These are phyloP conservation scores for Phytophthora pistaciae DNA, from an alignment of 352 stramenopile species.

Conservation along the genomic window DNA sequence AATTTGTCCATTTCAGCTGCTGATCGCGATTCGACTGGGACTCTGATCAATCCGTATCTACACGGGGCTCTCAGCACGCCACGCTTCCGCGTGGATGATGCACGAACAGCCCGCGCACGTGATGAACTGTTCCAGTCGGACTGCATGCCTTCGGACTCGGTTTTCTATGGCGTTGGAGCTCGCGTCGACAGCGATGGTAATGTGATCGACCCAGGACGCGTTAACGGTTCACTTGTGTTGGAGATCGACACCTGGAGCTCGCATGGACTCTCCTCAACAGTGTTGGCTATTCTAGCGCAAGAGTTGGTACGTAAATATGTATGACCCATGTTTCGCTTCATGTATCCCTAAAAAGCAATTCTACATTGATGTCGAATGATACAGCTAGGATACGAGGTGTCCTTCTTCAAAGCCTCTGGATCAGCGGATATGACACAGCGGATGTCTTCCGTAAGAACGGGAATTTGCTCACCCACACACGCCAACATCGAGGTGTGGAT, in stretches of 20 bases:
- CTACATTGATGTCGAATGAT: neutral
- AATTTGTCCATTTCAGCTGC: constrained; percentile 37
- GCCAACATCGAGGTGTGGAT: constrained; percentile 40
- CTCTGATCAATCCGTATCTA: constrained; percentile 41
- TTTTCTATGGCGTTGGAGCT: constrained; percentile 47
- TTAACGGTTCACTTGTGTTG: constrained; percentile 54
- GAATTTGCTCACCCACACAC: constrained; percentile 40
- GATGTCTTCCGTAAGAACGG: constrained; percentile 46
- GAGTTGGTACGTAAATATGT: constrained; percentile 42
- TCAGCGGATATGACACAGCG: constrained; percentile 37
- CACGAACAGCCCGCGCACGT: constrained; percentile 29
- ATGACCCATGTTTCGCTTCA: neutral
- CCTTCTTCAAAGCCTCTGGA: constrained; percentile 35
- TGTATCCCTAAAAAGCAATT: neutral
- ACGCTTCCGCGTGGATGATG: constrained; percentile 48
- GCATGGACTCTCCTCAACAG: constrained; percentile 42
- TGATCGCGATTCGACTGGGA: constrained; percentile 28
- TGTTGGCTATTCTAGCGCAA: constrained; percentile 58
- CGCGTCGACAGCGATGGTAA: constrained; percentile 37
- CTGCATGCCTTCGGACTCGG: constrained; percentile 31
- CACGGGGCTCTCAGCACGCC: constrained; percentile 38
- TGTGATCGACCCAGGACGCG: constrained; percentile 34
- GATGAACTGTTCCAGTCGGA: constrained; percentile 38
- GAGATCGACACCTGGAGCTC: constrained; percentile 55
- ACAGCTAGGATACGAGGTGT: constrained; percentile 56